These are phyloP conservation scores for Ensete glaucum DNA, from an alignment of 176 grass and related monocot species.

Conservation along the genomic window DNA sequence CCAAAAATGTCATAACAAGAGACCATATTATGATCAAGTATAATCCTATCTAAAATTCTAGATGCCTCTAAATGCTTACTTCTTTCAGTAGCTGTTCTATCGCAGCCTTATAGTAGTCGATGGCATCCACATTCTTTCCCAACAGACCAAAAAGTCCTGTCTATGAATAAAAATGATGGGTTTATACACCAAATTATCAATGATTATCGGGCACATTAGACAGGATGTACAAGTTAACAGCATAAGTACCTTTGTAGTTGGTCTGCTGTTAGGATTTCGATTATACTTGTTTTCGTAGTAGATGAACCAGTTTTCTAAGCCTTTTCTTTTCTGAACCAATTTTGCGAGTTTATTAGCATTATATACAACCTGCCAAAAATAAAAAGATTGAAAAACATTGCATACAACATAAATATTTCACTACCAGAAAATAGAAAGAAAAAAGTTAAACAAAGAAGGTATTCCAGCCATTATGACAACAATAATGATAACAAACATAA, in stretches of 20 bases:
- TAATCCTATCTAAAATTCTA: background rate
- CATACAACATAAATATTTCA: background rate
- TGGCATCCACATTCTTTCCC: slow-evolving; percentile 70
- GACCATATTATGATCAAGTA: background rate
- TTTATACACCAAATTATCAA: background rate
- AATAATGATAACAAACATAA: no score
- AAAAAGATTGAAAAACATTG: background rate
- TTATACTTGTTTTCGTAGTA: slow-evolving; percentile 73
- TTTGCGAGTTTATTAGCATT: slow-evolving; percentile 77
- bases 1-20: background rate
- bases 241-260: slow-evolving; percentile 61
- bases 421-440: no score
- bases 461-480: no score
- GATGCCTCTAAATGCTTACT: slow-evolving; percentile 34
- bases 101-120: slow-evolving; percentile 54
- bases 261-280: slow-evolving; percentile 43
- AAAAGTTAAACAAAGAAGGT: no score
- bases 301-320: slow-evolving; percentile 80
- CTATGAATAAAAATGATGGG: slow-evolving; percentile 44
- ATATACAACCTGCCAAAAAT: slow-evolving; percentile 55
- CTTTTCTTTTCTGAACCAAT: slow-evolving; percentile 65
- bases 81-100: slow-evolving; percentile 67
- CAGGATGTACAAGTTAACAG: background rate
- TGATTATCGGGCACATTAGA: background rate
- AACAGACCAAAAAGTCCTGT: slow-evolving; percentile 85